These are phyloP conservation scores for Scalesia atractyloides DNA, from an alignment of 129 eudicot genomes.

Conservation along the genomic window DNA sequence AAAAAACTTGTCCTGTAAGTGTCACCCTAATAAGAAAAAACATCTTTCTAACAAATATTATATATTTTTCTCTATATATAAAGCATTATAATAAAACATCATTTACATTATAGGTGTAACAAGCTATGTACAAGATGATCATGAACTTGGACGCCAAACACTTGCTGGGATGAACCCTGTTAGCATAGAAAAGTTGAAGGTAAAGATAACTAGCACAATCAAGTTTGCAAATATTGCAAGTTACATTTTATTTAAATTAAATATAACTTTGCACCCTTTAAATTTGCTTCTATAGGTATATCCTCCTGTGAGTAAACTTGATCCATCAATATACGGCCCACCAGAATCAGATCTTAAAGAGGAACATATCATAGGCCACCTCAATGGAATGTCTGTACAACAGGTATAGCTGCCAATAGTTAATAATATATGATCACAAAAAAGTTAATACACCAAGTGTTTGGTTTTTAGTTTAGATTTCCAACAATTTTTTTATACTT, in stretches of 20 bases:
- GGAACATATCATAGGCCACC: slow-evolving; percentile 63
- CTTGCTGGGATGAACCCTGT: slow-evolving; percentile 85
- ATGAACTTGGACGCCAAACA: slow-evolving; percentile 79
- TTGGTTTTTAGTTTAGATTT: neutral
- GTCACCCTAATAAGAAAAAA: neutral
- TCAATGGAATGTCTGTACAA: slow-evolving; percentile 75
- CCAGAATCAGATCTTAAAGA: slow-evolving; percentile 68
- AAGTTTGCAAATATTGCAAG: neutral
- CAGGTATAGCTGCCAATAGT: slow-evolving; percentile 44
- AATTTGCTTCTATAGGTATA: slow-evolving; percentile 34
- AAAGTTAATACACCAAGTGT: too few species aligned
- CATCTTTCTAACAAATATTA: neutral
- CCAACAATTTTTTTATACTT: neutral
- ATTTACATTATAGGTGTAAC: slow-evolving; percentile 34
- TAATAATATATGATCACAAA: too few species aligned
- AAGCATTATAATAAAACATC: neutral
- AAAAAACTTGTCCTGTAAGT: slow-evolving; percentile 59
- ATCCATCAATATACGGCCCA: slow-evolving; percentile 67
- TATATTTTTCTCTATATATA: neutral
- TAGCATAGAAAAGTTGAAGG: slow-evolving; percentile 53
- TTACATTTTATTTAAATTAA: too few species aligned
- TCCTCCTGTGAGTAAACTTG: slow-evolving; percentile 81
- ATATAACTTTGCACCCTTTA: neutral
- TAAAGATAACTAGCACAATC: neutral
- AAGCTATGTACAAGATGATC: slow-evolving; percentile 70